Evolutionary conservation across 2,329 filamentous ascomycete genomes (phyloP), one percentile per base, ranked within the genome.

Genomic region (Trichoderma atroviride): DNA sequence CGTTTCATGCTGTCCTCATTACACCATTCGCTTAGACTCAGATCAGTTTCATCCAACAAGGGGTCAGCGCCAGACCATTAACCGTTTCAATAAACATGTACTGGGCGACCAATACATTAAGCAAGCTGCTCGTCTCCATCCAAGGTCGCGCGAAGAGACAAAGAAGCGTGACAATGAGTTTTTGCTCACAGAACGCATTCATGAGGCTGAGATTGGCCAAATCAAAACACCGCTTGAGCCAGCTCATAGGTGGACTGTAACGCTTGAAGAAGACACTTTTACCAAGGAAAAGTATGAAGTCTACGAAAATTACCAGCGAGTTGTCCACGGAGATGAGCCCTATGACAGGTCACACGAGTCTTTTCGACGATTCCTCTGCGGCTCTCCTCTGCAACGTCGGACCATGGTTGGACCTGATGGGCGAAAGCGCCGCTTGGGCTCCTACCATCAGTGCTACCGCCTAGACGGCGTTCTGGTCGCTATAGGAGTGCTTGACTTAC

Each of bases 1-100:
- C 70, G 85, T 89, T 69, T 92, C 93, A 71, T 99, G 96, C 76
- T 99, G 96, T 79, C 94, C 94, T 56, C 94, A 97, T 76, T 98
- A 95, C 78, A 94, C 92, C 0, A 89, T 96, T 66, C 88, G 92
- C 58, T 83, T 94, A 24, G 91, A 93, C 74, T 88, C 88, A 29
- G 78, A 82, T 58, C 81, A 84, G 50, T 92, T 92, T 79, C 89
- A 87, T 73, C 83, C 92, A 6, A 86, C 87, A 33, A 89, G 87
- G 77, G 89, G 93, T 74, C 93, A 96, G 75, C 85, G 92, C 47
- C 91, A 94, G 76, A 85, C 90, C 1, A 79, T 93, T 73, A 93
- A 95, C 78, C 87, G 90, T 55, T 95, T 94, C 84, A 92, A 92
- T 76, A 88, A 83, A 71, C 87, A 87, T 78, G 84, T 95, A 47